Evolutionary conservation across 2,329 filamentous ascomycete species (phyloP).

Genomic region (Fusarium sp.): DNA sequence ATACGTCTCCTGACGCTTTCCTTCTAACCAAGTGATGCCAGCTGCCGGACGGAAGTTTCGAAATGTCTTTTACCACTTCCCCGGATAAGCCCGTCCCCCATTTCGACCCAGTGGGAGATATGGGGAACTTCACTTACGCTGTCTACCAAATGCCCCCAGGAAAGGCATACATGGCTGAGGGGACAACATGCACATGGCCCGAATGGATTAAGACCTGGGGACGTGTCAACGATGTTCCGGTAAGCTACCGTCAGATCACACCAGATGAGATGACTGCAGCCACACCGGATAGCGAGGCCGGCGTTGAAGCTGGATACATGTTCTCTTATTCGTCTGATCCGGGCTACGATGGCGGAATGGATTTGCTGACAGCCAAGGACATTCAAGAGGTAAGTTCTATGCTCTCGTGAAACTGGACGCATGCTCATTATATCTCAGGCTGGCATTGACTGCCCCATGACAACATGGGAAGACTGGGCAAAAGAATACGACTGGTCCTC

Average conservation of each 20-base stretch:
- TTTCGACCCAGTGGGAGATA: constrained; percentile 62
- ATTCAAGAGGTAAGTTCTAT: constrained; percentile 57
- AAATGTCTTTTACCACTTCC: constrained; percentile 63
- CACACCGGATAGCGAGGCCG: constrained; percentile 58
- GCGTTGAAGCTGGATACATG: constrained; percentile 63
- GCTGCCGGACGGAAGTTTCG: constrained; percentile 59
- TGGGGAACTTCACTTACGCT: constrained; percentile 64
- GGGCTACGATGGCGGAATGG: constrained; percentile 64
- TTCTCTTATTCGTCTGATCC: constrained; percentile 63
- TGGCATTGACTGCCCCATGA: constrained; percentile 62
- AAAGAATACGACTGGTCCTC: constrained; percentile 55
- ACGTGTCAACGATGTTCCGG: constrained; percentile 52
- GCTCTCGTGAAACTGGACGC: fast-evolving
- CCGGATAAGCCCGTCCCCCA: constrained; percentile 60
- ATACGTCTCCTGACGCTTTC: too few relatives aligned
- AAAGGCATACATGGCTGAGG: constrained; percentile 64
- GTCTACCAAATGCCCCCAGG: constrained; percentile 65
- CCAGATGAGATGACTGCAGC: constrained; percentile 58
- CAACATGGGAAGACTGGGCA: constrained; percentile 56
- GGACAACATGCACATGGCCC: constrained; percentile 61
- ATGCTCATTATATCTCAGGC: constrained; percentile 49
- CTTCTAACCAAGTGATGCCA: constrained; percentile 28
- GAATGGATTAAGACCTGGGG: constrained; percentile 63
- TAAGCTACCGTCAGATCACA: constrained; percentile 58
- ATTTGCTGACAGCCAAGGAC: constrained; percentile 60